Evolutionary conservation across 306 rosid species (phyloP), one percentile per base, ranked within the genome.

Genomic region (Aeschynomene evenia): DNA sequence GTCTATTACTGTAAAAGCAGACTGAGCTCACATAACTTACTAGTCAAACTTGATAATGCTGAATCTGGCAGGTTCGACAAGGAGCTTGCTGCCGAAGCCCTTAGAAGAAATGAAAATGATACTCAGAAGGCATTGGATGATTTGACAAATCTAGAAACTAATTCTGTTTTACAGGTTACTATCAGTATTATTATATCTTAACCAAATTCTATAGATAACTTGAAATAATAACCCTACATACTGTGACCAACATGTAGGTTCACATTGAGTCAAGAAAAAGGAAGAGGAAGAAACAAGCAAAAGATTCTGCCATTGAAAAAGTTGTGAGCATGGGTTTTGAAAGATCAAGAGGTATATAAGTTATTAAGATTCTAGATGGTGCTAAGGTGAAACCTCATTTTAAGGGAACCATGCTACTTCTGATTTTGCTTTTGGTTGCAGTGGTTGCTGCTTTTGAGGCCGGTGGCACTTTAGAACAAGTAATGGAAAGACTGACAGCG

Each of bases 61-160:
- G 63, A 40, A 63, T 60, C 58, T 68, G 78, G 43, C 77, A 93
- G 98, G 70, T 90, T 83, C 76, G 90, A 79, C 54, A 93, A 78
- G 83, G 90, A 85, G 37, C 95, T 90, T 43, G 96, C 91, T 10
- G 96, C 98, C 26, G 98, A 93, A 82, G 91, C 98, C 51, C 94
- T 90, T 69, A 80, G 91, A 72, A 87, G 81, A 84, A 90, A 88
- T 70, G 98, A 90, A 85, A 93, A 90, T 54, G 91, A 90, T 59
- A 63, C 77, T 66, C 86, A 93, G 54, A 76, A 73, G 77, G 96
- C 98, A 20, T 74, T 93, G 81, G 95, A 93, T 76, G 91, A 93
- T 76, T 77, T 93, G 86, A 93, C 96, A 19, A 79, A 88, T 79
- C 94, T 94, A 31, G 96, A 83, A 72, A 75, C 85, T 51, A 90